Base-by-base conservation (phyloP, 2,329 filamentous ascomycete genomes). In the Dactylellina drechsleri region DNA sequence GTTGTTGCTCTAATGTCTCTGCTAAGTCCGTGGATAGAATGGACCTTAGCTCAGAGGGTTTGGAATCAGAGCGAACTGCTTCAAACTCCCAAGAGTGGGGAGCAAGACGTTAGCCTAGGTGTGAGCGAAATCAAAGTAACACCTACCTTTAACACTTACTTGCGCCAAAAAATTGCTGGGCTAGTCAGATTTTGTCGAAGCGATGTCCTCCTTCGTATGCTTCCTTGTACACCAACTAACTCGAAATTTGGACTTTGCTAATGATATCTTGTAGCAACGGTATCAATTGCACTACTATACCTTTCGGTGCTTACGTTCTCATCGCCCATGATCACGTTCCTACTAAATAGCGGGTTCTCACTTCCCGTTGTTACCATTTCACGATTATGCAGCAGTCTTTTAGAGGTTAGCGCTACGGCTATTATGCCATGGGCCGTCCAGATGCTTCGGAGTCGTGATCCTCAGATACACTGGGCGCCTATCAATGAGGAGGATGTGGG, bases 231-330 rank as follows among this genome's bases (percentile, higher is more conserved):
- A 5, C 13, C 8, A 12, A 16, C 20, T 41, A 12, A 40, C 10
- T n/a, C 13, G 2, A 26, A 45, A 15, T 6, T 26, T 23, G 20
- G 5, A 18, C 5, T 6, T 28, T 20, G 53, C 62, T 50, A 74
- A 47, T 23, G 10, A 53, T 10, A 13, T 45, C 6, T n/a, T 40
- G 23, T 23, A 3, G 80, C 86, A 0, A 87, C 86, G 0, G 80
- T 86, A 12, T 82, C 85, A 1, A 79, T 86, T 6, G 83, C 84
- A 8, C 78, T 87, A 2, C 82, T 87, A 13, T 86, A 87, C 78
- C 81, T 87, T 40, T 87, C 86, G 1, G 85, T 87, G 15, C 80
- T 88, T 15, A 84, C 85, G 0, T 87, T 87, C 77, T 82, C 84
- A 0, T 84, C 84, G 0, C 86, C 85, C 5, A 87, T 87, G 82